Conservation (phyloP, 169 alveolate genomes). For the Hepatocystis sp. region DNA sequence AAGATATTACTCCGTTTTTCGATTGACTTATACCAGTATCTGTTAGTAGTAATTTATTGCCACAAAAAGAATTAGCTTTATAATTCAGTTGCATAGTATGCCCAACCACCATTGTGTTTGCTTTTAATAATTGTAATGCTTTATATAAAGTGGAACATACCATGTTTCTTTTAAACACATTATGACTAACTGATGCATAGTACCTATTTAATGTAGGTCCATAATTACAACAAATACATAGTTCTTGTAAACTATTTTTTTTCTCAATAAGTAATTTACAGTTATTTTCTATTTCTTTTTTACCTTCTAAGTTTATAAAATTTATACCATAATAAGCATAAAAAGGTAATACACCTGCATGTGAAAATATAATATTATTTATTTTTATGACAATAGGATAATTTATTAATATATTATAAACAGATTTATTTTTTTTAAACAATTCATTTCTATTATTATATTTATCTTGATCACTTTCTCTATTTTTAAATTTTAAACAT, state of each 20-base stretch:
- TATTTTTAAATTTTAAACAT: conserved; percentile 28
- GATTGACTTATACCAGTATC: conserved; percentile 67
- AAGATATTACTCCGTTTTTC: conserved; percentile 43
- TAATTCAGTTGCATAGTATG: conserved; percentile 50
- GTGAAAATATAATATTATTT: conserved; percentile 60
- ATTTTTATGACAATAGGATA: conserved; percentile 40
- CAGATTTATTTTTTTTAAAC: conserved; percentile 22
- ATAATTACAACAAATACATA: conserved; percentile 38
- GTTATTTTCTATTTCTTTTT: conserved; percentile 47
- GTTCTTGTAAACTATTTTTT: conserved; percentile 7
- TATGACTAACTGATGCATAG: conserved; percentile 15
- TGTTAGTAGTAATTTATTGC: conserved; percentile 22
- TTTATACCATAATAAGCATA: conserved; percentile 51
- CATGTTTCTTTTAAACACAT: conserved; percentile 8
- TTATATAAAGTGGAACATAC: conserved; percentile 44
- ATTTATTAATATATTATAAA: conserved; percentile 42
- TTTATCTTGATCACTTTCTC: neutral
- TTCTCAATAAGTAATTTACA: conserved; percentile 18
- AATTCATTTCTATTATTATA: conserved; percentile 33
- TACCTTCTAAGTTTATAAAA: conserved; percentile 62
- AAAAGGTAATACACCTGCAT: conserved; percentile 71
- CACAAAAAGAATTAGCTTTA: conserved; percentile 33
- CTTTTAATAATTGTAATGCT: conserved; percentile 21
- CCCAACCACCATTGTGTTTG: conserved; percentile 56
- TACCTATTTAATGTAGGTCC: conserved; percentile 71